Conservation (phyloP, 192 early-diverging fungal species). For the Coemansia sp. region DNA sequence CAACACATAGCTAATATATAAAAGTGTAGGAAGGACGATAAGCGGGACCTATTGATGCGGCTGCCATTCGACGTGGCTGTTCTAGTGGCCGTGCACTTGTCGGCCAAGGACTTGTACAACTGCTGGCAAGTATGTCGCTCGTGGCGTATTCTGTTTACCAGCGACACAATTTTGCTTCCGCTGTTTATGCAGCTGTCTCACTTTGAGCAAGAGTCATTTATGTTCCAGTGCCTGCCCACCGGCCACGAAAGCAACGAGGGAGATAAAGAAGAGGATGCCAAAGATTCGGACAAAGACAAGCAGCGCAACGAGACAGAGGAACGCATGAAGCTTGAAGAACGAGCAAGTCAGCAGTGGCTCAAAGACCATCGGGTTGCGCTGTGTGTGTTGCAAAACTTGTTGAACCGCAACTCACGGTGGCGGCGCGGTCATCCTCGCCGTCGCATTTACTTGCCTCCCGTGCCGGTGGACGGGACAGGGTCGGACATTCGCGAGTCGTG, state of each 20-base stretch:
- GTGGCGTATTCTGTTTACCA: conserved; percentile 36
- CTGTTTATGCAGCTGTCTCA: conserved; percentile 35
- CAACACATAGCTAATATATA: too few relatives aligned
- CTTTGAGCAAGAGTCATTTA: conserved; percentile 51
- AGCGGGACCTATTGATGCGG: conserved; percentile 30
- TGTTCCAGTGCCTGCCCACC: conserved; percentile 35
- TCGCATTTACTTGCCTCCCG: conserved; percentile 44
- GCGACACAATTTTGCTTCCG: conserved; percentile 24
- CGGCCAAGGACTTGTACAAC: conserved; percentile 24
- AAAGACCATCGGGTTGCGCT: conserved; percentile 27
- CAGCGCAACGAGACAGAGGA: conserved; percentile 1
- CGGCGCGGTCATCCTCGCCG: conserved; percentile 20
- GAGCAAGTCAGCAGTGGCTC: conserved; percentile 46
- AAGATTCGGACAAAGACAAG: background rate
- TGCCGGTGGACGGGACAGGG: conserved; percentile 38
- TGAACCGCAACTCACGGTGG: conserved; percentile 47
- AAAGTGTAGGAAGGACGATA: conserved; percentile 10
- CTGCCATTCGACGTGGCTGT: conserved; percentile 49
- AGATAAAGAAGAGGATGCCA: background rate
- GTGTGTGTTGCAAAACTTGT: conserved; percentile 34
- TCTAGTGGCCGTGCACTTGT: conserved; percentile 23
- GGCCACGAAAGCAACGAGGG: conserved; percentile 18
- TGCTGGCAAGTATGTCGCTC: conserved; percentile 35
- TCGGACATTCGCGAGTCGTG: conserved; percentile 41
- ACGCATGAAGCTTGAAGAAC: conserved; percentile 22